phyloP scores from a whole-genome alignment of 1,284 basidiomycete genomes.

The Inonotus hispidus region DNA sequence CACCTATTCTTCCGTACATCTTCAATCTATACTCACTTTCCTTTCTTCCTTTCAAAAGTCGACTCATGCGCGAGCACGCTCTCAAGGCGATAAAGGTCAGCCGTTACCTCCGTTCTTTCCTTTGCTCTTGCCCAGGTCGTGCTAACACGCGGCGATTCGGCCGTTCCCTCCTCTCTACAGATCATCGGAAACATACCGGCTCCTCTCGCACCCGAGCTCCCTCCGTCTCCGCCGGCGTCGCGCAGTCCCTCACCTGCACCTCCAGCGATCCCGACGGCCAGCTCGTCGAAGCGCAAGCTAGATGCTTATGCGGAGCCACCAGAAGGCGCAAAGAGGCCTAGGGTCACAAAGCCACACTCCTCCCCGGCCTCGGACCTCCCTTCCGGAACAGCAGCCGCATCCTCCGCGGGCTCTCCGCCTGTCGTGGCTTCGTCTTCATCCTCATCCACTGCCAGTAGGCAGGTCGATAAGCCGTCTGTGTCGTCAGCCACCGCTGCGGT shows the following conservation, averaged over 20 bases:
- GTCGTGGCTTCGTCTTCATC: constrained; percentile 21
- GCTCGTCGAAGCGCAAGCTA: constrained; percentile 52
- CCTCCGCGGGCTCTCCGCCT: constrained; percentile 5
- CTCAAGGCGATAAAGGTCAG: constrained; percentile 53
- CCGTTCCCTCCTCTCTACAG: no score
- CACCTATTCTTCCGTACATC: neutral
- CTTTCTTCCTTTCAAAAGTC: constrained; percentile 32
- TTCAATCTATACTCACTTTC: no score
- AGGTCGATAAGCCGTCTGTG: constrained; percentile 26
- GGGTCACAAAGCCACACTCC: constrained; percentile 31
- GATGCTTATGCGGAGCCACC: constrained; percentile 35
- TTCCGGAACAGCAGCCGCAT: neutral
- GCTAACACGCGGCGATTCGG: neutral
- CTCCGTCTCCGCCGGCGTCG: constrained; percentile 62
- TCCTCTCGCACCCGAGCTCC: constrained; percentile 56
- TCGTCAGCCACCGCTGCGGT: constrained; percentile 19
- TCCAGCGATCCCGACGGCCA: constrained; percentile 19
- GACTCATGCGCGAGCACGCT: constrained; percentile 56
- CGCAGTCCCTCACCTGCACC: constrained; percentile 54
- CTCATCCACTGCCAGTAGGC: constrained; percentile 9
- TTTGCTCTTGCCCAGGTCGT: neutral
- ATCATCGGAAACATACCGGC: constrained; percentile 51
- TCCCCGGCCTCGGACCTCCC: neutral
- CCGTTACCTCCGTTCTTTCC: constrained; percentile 18
- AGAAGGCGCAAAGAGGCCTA: constrained; percentile 51